Evolutionary conservation across 1,139 yeast species (phyloP).

Genomic region (Pichia norvegensis): DNA sequence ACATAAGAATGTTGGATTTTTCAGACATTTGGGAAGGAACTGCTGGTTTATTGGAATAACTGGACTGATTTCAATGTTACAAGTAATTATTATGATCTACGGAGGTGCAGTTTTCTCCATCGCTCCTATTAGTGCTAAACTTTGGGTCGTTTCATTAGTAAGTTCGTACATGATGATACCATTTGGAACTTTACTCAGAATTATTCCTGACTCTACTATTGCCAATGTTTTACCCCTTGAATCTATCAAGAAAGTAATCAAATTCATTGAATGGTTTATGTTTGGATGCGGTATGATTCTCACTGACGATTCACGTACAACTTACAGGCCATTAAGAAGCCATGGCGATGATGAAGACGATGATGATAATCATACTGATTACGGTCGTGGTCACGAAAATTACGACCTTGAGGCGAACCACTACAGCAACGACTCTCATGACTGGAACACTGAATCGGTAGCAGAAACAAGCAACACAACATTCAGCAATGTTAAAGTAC

Average conservation of each 20-base stretch:
- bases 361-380: background rate
- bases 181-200: slow-evolving; percentile 64
- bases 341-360: background rate
- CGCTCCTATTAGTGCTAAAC: slow-evolving; percentile 65
- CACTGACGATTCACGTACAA: slow-evolving; percentile 2
- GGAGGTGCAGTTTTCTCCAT: slow-evolving; percentile 95
- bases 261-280: slow-evolving; percentile 37
- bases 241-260: slow-evolving; percentile 45
- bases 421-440: background rate
- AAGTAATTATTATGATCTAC: slow-evolving; percentile 85
- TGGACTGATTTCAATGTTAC: slow-evolving; percentile 69
- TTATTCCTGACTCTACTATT: slow-evolving; percentile 78
- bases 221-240: slow-evolving; percentile 59
- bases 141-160: slow-evolving; percentile 85
- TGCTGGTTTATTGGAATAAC: slow-evolving; percentile 73
- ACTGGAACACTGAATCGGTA: background rate
- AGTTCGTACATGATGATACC: slow-evolving; percentile 84
- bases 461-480: background rate
- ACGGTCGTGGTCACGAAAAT: too few species aligned
- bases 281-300: slow-evolving; percentile 26
- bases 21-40: slow-evolving; percentile 73
- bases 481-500: background rate
- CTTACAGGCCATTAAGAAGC: slow-evolving; percentile 1
- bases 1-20: slow-evolving; percentile 62
- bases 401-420: background rate